A percentile compares a stretch with the other conserved stretches of the same genome.
Conservation (phyloP, 495 filamentous ascomycete species). For the Lasiosphaeriaceae sp. region DNA sequence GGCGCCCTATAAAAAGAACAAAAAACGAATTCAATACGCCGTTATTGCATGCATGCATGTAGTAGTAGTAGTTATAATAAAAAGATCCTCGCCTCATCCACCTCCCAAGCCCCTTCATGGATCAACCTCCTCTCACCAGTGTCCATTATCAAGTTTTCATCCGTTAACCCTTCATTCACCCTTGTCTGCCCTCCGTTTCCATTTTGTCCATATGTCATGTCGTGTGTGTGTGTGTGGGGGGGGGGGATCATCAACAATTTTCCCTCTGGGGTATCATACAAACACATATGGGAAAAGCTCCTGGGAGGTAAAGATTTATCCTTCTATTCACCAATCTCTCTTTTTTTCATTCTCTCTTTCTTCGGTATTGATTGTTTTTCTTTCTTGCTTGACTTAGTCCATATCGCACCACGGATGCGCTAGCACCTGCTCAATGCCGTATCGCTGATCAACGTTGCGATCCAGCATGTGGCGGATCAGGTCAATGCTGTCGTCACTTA, state of each 20-base stretch:
- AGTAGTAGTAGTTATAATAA: background rate
- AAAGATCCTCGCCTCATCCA: no score
- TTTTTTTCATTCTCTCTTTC: background rate
- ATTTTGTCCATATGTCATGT: background rate
- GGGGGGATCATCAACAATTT: background rate
- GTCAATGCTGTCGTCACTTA: conserved; percentile 88
- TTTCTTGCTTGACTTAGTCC: conserved; percentile 19
- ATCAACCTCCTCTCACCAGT: no score
- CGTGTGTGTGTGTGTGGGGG: background rate
- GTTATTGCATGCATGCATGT: background rate
- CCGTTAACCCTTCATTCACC: no score
- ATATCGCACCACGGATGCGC: conserved; percentile 74
- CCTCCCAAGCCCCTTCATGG: no score
- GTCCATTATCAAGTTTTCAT: no score
- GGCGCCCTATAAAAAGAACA: no score
- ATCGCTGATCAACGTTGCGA: conserved; percentile 75
- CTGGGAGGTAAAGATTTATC: background rate
- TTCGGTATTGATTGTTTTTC: background rate
- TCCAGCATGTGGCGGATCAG: conserved; percentile 88
- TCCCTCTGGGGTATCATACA: background rate
- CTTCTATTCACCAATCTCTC: background rate
- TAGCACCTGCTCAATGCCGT: conserved; percentile 78
- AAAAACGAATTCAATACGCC: background rate
- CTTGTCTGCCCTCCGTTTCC: no score
- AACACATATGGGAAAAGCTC: background rate